Conservation (phyloP, 2,329 filamentous ascomycete genomes). For the Colletotrichum tropicale region DNA sequence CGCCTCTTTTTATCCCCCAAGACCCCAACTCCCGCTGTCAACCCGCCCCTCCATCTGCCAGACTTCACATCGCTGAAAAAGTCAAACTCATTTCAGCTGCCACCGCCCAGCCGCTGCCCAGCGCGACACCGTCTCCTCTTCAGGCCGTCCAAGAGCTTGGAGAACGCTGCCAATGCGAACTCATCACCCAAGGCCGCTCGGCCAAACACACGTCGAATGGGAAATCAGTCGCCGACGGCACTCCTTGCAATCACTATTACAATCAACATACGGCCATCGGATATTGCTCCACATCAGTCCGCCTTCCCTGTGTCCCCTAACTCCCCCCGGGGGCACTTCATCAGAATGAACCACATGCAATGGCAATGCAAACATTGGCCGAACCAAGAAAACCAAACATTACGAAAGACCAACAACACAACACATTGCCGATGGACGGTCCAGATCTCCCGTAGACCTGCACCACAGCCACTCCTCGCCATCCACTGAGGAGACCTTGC, state of each 20-base stretch:
- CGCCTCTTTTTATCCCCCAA: background rate
- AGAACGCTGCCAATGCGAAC: background rate
- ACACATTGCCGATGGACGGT: background rate
- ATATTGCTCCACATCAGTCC: background rate
- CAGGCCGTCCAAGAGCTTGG: constrained; percentile 1
- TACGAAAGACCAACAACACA: background rate
- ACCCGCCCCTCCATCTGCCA: background rate
- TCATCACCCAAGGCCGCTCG: background rate
- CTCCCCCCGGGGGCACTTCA: background rate
- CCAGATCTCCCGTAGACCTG: background rate
- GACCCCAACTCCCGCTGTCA: background rate
- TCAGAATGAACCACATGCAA: constrained; percentile 3
- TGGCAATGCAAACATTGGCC: background rate
- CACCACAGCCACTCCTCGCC: background rate
- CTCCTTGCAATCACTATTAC: constrained; percentile 1
- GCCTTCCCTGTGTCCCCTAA: background rate
- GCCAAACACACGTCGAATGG: background rate
- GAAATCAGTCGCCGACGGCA: background rate
- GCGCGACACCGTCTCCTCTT: background rate
- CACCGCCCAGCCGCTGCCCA: constrained; percentile 12
- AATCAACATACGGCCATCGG: background rate
- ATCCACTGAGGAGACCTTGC: background rate
- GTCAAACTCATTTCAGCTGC: background rate
- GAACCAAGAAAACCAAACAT: background rate
- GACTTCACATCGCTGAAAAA: background rate